Evolutionary conservation across 108 stramenopile genomes (phyloP).

Genomic region (Nitzschia sp.): DNA sequence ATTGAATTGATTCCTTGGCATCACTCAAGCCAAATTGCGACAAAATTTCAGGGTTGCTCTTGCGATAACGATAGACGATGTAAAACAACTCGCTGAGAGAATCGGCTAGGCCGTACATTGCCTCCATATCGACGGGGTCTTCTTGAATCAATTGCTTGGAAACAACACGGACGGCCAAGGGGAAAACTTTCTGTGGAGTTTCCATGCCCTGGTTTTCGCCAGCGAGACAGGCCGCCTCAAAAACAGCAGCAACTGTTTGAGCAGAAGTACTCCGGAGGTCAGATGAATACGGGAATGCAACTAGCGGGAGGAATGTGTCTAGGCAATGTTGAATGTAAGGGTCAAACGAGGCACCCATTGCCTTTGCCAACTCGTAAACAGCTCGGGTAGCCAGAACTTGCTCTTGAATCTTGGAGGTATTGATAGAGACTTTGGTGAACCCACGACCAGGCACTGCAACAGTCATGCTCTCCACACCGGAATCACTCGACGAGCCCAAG

Average conservation of each 20-base stretch:
- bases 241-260: conserved; percentile 72
- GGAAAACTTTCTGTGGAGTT: conserved; percentile 43
- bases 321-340: conserved; percentile 52
- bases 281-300: conserved; percentile 67
- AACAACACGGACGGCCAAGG: conserved; percentile 40
- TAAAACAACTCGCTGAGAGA: conserved; percentile 72
- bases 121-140: conserved; percentile 66
- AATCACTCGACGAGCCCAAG: conserved; percentile 6
- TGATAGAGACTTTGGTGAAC: conserved; percentile 69
- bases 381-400: conserved; percentile 68
- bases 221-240: conserved; percentile 64
- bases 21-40: conserved; percentile 40
- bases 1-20: conserved; percentile 45
- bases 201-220: conserved; percentile 42
- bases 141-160: conserved; percentile 60
- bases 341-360: conserved; percentile 62
- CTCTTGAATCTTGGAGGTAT: conserved; percentile 73
- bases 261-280: conserved; percentile 73
- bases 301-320: conserved; percentile 58
- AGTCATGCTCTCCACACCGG: conserved; percentile 57
- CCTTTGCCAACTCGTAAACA: conserved; percentile 70
- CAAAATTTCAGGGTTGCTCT: conserved; percentile 18
- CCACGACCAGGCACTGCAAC: conserved; percentile 77
- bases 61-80: conserved; percentile 44
- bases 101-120: conserved; percentile 65